Evolutionary conservation across 2,329 filamentous ascomycete species (phyloP).

Genomic region (Fusarium redolens): DNA sequence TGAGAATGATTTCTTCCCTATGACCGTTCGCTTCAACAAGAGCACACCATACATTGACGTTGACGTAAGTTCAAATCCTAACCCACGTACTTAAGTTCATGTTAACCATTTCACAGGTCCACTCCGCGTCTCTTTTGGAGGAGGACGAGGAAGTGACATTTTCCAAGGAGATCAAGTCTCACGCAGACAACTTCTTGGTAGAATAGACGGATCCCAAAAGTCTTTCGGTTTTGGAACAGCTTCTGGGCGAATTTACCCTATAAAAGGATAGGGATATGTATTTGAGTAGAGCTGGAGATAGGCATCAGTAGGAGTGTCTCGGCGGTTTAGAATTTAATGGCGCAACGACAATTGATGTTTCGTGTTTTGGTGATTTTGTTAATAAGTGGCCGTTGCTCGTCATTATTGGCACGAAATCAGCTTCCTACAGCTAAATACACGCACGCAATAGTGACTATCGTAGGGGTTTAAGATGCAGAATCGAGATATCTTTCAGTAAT

Average conservation of each 20-base stretch:
- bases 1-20: slow-evolving; percentile 97
- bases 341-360: slow-evolving; percentile 45
- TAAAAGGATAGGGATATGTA: slow-evolving; percentile 41
- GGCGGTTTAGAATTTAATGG: slow-evolving; percentile 46
- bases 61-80: slow-evolving; percentile 74
- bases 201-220: slow-evolving; percentile 63
- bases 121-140: slow-evolving; percentile 76
- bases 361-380: slow-evolving; percentile 23
- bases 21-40: slow-evolving; percentile 92
- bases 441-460: neutral
- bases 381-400: neutral
- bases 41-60: slow-evolving; percentile 88
- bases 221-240: slow-evolving; percentile 32
- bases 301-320: slow-evolving; percentile 42
- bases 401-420: neutral
- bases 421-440: neutral
- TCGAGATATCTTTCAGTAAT: neutral
- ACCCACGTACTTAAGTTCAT: neutral
- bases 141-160: slow-evolving; percentile 84
- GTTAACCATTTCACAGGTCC: slow-evolving; percentile 60
- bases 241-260: slow-evolving; percentile 31
- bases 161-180: slow-evolving; percentile 82
- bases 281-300: slow-evolving; percentile 33
- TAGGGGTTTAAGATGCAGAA: neutral
- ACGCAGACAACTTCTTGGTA: slow-evolving; percentile 80